Conservation (phyloP, 257 asterid genomes). For the Solanum verrucosum region DNA sequence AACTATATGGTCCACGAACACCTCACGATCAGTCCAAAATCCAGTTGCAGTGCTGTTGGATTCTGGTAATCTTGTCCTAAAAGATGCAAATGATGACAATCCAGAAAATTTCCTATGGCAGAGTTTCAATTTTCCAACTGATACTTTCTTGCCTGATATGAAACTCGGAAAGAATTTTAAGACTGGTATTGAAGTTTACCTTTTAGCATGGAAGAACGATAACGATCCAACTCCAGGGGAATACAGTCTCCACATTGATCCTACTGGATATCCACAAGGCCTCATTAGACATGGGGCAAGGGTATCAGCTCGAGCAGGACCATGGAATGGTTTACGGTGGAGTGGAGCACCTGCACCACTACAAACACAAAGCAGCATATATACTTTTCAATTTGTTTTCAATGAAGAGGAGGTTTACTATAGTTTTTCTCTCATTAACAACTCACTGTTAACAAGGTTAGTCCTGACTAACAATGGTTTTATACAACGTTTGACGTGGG, state of each 20-base stretch:
- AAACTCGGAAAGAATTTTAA: constrained; percentile 19
- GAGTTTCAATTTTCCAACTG: constrained; percentile 20
- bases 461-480: background rate
- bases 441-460: background rate
- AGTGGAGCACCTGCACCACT: background rate
- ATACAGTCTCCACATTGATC: constrained; percentile 13
- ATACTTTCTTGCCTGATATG: constrained; percentile 13
- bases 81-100: constrained; percentile 16
- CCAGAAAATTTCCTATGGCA: constrained; percentile 17
- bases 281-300: background rate
- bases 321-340: constrained; percentile 3
- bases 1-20: constrained; percentile 16
- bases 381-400: background rate
- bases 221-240: constrained; percentile 32
- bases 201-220: constrained; percentile 25
- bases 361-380: background rate
- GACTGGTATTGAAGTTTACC: constrained; percentile 7
- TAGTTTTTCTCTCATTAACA: background rate
- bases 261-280: constrained; percentile 30
- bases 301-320: background rate
- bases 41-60: constrained; percentile 17
- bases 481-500: background rate
- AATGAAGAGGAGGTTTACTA: background rate
- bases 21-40: background rate
- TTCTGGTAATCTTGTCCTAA: constrained; percentile 29